These are phyloP conservation scores for Ceratocystiopsis brevicomis DNA, from an alignment of 2,329 filamentous ascomycete species.

Conservation along the genomic window DNA sequence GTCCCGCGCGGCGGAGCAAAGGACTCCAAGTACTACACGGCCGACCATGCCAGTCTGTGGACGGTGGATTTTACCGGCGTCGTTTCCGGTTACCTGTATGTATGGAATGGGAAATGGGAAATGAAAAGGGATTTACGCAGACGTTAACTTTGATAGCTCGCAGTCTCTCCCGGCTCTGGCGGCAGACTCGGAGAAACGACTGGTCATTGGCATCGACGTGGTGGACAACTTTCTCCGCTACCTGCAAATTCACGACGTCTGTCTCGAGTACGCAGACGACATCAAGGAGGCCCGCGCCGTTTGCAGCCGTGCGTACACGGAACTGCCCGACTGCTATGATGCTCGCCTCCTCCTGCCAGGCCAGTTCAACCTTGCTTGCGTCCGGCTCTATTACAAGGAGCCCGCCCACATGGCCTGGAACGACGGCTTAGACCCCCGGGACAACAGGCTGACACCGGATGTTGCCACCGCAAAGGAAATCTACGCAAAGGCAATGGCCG, in stretches of 20 bases:
- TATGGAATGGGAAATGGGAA: constrained; percentile 4
- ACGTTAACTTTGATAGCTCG: not conserved
- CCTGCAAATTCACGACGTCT: constrained; percentile 66
- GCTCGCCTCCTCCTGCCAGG: constrained; percentile 45
- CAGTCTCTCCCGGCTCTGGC: not conserved
- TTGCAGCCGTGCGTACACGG: constrained; percentile 46
- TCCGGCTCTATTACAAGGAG: constrained; percentile 39
- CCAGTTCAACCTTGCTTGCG: constrained; percentile 60
- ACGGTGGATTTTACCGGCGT: constrained; percentile 65
- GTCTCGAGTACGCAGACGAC: constrained; percentile 56
- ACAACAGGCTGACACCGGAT: constrained; percentile 1
- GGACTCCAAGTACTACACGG: constrained; percentile 30
- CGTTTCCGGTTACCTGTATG: constrained; percentile 60
- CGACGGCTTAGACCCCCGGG: constrained; percentile 11
- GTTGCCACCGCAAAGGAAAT: no score
- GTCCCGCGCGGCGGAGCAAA: constrained; percentile 25
- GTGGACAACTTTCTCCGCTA: constrained; percentile 82
- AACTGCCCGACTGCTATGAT: constrained; percentile 41
- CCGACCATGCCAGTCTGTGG: constrained; percentile 37
- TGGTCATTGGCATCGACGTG: constrained; percentile 45
- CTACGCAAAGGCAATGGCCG: no score
- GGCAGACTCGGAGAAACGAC: constrained; percentile 18
- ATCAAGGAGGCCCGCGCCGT: constrained; percentile 45
- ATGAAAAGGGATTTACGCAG: no score
- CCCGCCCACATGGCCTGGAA: constrained; percentile 12